These are phyloP conservation scores for Stereocaulon alpinum DNA, from an alignment of 495 filamentous ascomycete species.

Conservation along the genomic window DNA sequence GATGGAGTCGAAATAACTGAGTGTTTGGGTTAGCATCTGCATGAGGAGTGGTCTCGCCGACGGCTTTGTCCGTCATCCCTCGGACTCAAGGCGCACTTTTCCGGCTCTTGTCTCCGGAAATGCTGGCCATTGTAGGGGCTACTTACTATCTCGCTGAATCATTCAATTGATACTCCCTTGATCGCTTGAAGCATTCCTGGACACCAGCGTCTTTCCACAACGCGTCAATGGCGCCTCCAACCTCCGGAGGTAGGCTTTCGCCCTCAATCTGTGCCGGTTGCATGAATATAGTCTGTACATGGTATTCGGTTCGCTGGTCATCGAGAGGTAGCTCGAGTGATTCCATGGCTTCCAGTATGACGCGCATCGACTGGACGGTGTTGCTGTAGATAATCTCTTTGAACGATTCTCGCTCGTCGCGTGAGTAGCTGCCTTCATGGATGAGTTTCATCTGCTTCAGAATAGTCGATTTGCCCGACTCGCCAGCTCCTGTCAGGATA, in stretches of 20 bases:
- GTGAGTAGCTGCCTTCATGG: conserved; percentile 47
- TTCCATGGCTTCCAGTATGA: conserved; percentile 94
- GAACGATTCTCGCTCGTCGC: conserved; percentile 50
- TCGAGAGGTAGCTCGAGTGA: conserved; percentile 81
- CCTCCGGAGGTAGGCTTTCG: conserved; percentile 87
- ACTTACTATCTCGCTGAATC: conserved; percentile 97
- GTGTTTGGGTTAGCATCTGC: conserved; percentile 14
- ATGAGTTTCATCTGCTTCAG: conserved; percentile 93
- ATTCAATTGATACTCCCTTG: conserved; percentile 93
- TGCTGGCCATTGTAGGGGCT: not conserved
- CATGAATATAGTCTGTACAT: conserved; percentile 94
- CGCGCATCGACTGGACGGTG: conserved; percentile 91
- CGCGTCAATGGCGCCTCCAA: conserved; percentile 83
- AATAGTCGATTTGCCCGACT: conserved; percentile 99
- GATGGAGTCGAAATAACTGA: conserved; percentile 93
- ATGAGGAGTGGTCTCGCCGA: not conserved
- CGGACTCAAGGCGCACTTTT: not conserved
- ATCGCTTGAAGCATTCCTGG: conserved; percentile 90
- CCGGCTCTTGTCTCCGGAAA: not conserved
- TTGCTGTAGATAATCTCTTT: conserved; percentile 99
- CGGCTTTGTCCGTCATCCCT: not conserved
- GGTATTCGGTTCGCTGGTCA: conserved; percentile 80
- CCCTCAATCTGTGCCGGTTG: conserved; percentile 92
- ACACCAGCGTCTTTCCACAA: conserved; percentile 94
- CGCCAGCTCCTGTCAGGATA: conserved; percentile 70